Percentiles rank a stretch among this genome's conserved stretches.
Conservation (phyloP, 208 protist genomes). For the Acanthamoeba castellanii region DNA sequence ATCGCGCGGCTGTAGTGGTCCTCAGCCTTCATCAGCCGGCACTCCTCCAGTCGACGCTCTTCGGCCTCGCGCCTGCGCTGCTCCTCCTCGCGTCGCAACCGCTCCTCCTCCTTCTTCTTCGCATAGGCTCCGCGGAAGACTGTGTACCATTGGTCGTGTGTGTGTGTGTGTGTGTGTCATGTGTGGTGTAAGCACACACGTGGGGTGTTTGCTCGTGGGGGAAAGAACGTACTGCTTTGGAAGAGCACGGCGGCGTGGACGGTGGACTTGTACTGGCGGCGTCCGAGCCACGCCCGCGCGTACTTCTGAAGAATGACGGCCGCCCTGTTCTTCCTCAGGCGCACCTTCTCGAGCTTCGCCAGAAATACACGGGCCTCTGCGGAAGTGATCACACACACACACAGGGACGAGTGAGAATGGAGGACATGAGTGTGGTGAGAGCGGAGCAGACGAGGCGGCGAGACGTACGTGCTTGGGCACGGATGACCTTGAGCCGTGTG, state of each 20-base stretch:
- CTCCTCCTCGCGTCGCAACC: not conserved
- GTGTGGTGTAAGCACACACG: not conserved
- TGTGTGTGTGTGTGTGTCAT: not conserved
- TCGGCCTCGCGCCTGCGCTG: not conserved
- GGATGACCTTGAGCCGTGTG: not conserved
- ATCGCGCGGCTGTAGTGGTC: constrained; percentile 22
- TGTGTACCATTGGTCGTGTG: not conserved
- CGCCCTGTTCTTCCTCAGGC: not conserved
- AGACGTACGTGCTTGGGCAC: constrained; percentile 38
- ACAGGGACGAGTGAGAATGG: not conserved
- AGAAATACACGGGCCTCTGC: constrained; percentile 34
- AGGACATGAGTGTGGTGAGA: not conserved
- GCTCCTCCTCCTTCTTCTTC: not conserved
- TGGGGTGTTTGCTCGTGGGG: not conserved
- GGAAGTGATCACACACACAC: no score
- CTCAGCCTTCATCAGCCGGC: constrained; percentile 25
- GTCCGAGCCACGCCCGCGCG: constrained; percentile 19
- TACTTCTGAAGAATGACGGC: constrained; percentile 30
- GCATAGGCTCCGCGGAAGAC: constrained; percentile 33
- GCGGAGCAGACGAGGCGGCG: not conserved
- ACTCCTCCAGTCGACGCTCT: not conserved
- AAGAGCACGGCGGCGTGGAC: constrained; percentile 53
- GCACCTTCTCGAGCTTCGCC: constrained; percentile 49
- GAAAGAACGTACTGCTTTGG: constrained; percentile 25
- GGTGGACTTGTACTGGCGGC: constrained; percentile 19